A percentile compares a stretch with the other conserved stretches of the same genome.
These are phyloP conservation scores for Auricularia heimuer DNA, from an alignment of 768 basidiomycete genomes.

Conservation along the genomic window DNA sequence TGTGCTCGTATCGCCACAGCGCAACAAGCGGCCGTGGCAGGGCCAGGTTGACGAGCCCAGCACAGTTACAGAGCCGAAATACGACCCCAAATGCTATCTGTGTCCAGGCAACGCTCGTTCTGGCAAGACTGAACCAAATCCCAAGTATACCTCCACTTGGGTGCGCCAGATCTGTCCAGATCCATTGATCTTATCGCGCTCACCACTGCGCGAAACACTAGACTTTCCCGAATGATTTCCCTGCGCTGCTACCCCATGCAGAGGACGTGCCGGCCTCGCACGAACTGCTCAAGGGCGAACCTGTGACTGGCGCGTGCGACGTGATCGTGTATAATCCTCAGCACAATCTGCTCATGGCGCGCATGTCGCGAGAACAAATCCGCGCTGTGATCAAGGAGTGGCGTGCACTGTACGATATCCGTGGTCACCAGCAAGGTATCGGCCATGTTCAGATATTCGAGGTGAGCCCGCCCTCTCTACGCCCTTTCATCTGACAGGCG, in stretches of 20 bases:
- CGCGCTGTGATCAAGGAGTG: conserved; percentile 60
- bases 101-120: conserved; percentile 78
- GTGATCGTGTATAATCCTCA: conserved; percentile 80
- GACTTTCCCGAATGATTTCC: conserved; percentile 72
- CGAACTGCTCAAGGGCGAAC: conserved; percentile 51
- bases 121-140: conserved; percentile 54
- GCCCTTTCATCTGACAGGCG: conserved; percentile 1
- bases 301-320: conserved; percentile 77
- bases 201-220: conserved; percentile 4
- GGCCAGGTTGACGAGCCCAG: conserved; percentile 63
- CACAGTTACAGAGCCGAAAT: conserved; percentile 40
- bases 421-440: conserved; percentile 57
- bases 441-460: conserved; percentile 86
- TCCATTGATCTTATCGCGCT: background rate
- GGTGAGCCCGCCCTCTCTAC: conserved; percentile 30
- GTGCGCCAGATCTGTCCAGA: conserved; percentile 14
- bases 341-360: conserved; percentile 77
- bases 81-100: conserved; percentile 73
- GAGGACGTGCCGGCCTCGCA: conserved; percentile 40
- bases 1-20: conserved; percentile 81
- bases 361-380: conserved; percentile 49
- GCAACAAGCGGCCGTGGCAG: conserved; percentile 84
- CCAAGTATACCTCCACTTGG: conserved; percentile 53
- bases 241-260: conserved; percentile 63
- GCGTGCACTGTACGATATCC: conserved; percentile 50